Evolutionary conservation across 2,329 filamentous ascomycete genomes (phyloP).

Genomic region (Alternaria burnsii): DNA sequence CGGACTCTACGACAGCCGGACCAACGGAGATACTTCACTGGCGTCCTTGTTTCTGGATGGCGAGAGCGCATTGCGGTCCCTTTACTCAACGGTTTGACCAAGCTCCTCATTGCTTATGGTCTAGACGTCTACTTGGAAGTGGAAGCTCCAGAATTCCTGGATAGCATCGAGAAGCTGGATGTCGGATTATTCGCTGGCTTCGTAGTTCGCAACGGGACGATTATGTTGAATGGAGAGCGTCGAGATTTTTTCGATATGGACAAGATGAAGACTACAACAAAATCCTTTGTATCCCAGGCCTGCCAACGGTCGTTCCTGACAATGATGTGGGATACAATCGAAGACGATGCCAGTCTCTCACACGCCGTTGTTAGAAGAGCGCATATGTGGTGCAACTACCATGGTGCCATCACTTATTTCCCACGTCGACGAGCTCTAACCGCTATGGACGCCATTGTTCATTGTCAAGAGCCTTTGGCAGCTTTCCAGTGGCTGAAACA

Average conservation of each 20-base stretch:
- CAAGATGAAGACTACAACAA: constrained; percentile 51
- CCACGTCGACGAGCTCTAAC: constrained; percentile 35
- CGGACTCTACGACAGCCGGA: constrained; percentile 35
- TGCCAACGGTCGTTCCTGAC: constrained; percentile 47
- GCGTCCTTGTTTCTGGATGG: constrained; percentile 47
- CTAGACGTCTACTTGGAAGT: constrained; percentile 48
- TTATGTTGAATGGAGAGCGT: constrained; percentile 45
- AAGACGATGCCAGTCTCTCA: constrained; percentile 44
- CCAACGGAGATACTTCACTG: constrained; percentile 42
- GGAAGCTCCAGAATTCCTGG: constrained; percentile 44
- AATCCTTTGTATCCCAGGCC: constrained; percentile 49
- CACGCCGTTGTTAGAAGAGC: constrained; percentile 48
- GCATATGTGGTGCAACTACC: constrained; percentile 51
- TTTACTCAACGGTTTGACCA: constrained; percentile 42
- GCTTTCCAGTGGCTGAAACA: constrained; percentile 52
- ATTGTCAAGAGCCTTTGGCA: constrained; percentile 45
- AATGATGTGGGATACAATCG: constrained; percentile 52
- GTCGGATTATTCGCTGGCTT: constrained; percentile 41
- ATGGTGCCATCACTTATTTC: constrained; percentile 46
- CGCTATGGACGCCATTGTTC: constrained; percentile 32
- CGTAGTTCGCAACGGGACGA: constrained; percentile 48
- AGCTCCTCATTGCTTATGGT: constrained; percentile 41
- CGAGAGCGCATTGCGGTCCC: constrained; percentile 36
- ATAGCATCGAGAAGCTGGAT: constrained; percentile 35
- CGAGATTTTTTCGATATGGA: constrained; percentile 51